Evolutionary conservation across 495 filamentous ascomycete genomes (phyloP), one percentile per base, ranked within the genome.

Genomic region (Aspergillus kassunensis): DNA sequence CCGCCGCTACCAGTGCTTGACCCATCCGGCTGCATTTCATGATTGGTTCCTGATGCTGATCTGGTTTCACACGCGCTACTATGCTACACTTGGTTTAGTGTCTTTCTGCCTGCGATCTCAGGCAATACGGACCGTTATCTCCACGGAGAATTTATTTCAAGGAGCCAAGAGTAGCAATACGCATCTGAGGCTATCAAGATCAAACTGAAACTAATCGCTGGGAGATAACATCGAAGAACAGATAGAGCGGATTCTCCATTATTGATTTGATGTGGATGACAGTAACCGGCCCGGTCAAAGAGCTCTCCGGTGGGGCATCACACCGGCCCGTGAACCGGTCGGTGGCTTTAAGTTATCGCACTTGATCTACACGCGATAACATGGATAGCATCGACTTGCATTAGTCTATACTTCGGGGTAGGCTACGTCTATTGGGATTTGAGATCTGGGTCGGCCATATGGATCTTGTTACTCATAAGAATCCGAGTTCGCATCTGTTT

Each of bases 241-340:
- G n/a, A n/a, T n/a, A n/a, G 24, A 27, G 24, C 24, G 24, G 24
- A 9, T 4, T 27, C 9, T 27, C 24, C 24, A 27, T 27, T 27
- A 9, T 4, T 27, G 4, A 27, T 9, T 27, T 4, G 24, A 4
- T 4, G 24, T 27, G 24, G 24, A n/a, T n/a, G 2, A 13, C n/a
- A 41, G 23, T 24, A 21, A 52, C 54, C 58, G 58, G 58, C 43
- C 58, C 58, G 58, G 58, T 61, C 42, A 49, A 11, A 15, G 37
- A 55, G 51, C 43, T 45, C 35, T 48, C 57, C 46, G 54, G 58
- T 61, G 54, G 58, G 48, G 40, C 24, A 8, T 35, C 16, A 7
- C 29, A 56, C 58, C 58, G 58, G 58, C 54, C 58, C 58, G 58
- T 56, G 45, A 25, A 44, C 58, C 58, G 53, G 58, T 43, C 34